These are phyloP conservation scores for Sporothrix pseudoabietina DNA, from an alignment of 2,329 filamentous ascomycete species.

Conservation along the genomic window DNA sequence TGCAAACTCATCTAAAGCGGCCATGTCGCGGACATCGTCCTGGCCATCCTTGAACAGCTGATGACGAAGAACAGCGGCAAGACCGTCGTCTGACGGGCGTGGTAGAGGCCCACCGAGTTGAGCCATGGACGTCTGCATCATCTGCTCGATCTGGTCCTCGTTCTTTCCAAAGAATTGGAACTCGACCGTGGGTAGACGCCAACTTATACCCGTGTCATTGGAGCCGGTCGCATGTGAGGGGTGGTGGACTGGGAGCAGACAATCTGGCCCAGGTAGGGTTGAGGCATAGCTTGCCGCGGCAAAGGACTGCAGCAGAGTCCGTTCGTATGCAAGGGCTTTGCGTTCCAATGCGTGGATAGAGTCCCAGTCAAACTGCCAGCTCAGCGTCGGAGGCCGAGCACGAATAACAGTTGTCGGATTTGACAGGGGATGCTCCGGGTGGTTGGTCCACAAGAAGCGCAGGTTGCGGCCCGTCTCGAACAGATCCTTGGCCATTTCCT, in stretches of 20 bases:
- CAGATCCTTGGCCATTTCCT: conserved; percentile 69
- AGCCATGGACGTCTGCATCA: conserved; percentile 55
- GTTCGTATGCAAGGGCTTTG: conserved; percentile 59
- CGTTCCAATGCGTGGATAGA: conserved; percentile 65
- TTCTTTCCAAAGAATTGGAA: conserved; percentile 55
- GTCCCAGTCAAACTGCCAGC: conserved; percentile 73
- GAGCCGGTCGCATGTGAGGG: too few species aligned
- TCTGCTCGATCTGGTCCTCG: conserved; percentile 50
- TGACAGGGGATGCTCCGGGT: conserved; percentile 70
- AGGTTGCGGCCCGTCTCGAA: conserved; percentile 80
- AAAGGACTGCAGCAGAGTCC: conserved; percentile 44
- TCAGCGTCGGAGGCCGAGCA: conserved; percentile 58
- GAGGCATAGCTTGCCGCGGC: not conserved
- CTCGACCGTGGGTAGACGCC: conserved; percentile 33
- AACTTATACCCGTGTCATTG: conserved; percentile 9
- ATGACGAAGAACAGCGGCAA: conserved; percentile 47
- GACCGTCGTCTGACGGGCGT: conserved; percentile 39
- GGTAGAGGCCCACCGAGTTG: conserved; percentile 45
- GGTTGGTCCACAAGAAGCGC: conserved; percentile 68
- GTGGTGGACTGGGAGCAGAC: not conserved
- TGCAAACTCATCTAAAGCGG: conserved; percentile 41
- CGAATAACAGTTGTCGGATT: conserved; percentile 51
- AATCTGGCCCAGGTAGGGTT: not conserved
- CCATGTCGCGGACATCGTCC: not conserved
- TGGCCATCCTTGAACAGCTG: conserved; percentile 42